A percentile compares a stretch with the other conserved stretches of the same genome.
These are phyloP conservation scores for Amphicarpaea edgeworthii DNA, from an alignment of 306 rosid species.

Conservation along the genomic window DNA sequence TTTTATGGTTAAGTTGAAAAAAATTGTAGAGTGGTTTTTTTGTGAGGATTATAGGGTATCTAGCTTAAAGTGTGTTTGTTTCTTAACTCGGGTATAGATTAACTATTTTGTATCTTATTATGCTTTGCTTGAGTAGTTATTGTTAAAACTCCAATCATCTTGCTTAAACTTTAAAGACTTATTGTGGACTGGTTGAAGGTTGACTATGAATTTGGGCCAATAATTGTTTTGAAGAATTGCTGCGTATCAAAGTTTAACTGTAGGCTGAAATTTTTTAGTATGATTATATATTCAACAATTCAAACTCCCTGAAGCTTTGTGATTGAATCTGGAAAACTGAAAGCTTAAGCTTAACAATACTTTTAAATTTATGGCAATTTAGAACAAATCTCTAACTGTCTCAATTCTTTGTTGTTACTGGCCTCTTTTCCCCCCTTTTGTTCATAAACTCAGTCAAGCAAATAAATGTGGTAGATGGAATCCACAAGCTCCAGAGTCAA, in stretches of 20 bases:
- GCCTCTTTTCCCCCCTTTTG: not conserved
- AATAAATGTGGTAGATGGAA: slow-evolving; percentile 48
- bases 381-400: slow-evolving; percentile 19
- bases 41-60: slow-evolving; percentile 9
- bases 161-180: slow-evolving; percentile 13
- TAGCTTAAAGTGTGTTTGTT: slow-evolving; percentile 23
- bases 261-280: not conserved
- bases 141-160: slow-evolving; percentile 2
- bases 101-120: not conserved
- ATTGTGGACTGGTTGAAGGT: slow-evolving; percentile 23
- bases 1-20: slow-evolving; percentile 22
- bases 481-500: slow-evolving; percentile 46
- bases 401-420: not conserved
- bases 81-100: not conserved
- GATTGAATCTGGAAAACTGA: slow-evolving; percentile 3
- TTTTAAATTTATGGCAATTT: not conserved
- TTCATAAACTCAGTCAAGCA: not conserved
- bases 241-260: slow-evolving; percentile 25
- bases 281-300: not conserved
- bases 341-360: not conserved
- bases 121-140: slow-evolving; percentile 25
- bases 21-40: slow-evolving; percentile 8
- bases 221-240: slow-evolving; percentile 15
- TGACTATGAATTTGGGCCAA: not conserved
- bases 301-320: not conserved